These are phyloP conservation scores for Daldinia sp. DNA, from an alignment of 2,329 filamentous ascomycete species.

Conservation along the genomic window DNA sequence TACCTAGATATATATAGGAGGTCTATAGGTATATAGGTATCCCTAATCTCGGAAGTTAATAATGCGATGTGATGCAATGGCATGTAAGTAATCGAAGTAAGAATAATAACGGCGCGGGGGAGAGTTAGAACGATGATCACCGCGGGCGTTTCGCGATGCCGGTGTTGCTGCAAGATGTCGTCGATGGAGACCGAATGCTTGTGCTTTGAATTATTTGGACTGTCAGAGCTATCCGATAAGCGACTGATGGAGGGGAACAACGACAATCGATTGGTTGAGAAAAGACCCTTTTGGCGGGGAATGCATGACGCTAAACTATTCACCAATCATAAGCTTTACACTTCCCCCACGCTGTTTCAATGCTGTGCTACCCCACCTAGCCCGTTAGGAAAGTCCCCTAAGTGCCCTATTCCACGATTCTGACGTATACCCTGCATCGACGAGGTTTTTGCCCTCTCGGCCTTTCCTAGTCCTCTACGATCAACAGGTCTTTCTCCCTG, in stretches of 20 bases:
- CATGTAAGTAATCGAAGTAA: neutral
- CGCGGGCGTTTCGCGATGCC: constrained; percentile 4
- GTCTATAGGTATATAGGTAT: too few relatives aligned
- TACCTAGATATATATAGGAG: constrained; percentile 6
- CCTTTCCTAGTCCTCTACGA: neutral
- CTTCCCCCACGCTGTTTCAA: neutral
- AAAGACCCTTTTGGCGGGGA: constrained; percentile 29
- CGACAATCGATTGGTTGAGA: constrained; percentile 22
- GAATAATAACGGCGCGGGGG: neutral
- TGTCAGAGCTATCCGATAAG: constrained; percentile 28
- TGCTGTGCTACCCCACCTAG: constrained; percentile 14
- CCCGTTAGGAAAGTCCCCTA: constrained; percentile 15
- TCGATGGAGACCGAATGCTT: constrained; percentile 25
- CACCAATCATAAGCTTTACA: constrained; percentile 21
- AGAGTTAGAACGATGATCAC: constrained; percentile 21
- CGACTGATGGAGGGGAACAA: constrained; percentile 30
- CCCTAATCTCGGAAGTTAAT: neutral
- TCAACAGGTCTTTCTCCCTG: neutral
- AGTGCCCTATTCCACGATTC: constrained; percentile 22
- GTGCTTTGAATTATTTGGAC: constrained; percentile 3
- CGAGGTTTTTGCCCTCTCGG: neutral
- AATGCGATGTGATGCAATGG: constrained; percentile 11
- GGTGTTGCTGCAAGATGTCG: constrained; percentile 41
- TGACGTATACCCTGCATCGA: constrained; percentile 26
- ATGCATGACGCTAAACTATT: constrained; percentile 18